These are phyloP conservation scores for Paracorniculantispora psalliotae DNA, from an alignment of 2,329 filamentous ascomycete genomes.

Conservation along the genomic window DNA sequence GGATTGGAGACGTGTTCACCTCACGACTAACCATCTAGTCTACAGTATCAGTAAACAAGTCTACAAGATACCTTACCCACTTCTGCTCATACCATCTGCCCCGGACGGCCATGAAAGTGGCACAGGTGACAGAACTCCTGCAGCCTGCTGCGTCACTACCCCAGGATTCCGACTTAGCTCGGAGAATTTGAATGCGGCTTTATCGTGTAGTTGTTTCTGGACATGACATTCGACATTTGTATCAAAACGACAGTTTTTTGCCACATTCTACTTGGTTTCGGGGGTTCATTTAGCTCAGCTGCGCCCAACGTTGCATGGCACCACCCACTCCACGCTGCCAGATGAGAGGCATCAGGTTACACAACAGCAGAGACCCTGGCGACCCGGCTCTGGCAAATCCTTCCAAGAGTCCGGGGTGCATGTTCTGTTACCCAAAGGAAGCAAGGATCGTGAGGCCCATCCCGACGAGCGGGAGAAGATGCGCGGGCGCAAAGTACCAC, in stretches of 20 bases:
- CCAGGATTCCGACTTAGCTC: not conserved
- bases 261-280: not conserved
- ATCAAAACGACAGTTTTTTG: not conserved
- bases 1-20: not conserved
- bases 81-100: not conserved
- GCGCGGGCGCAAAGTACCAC: not conserved
- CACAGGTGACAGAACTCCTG: constrained; percentile 2
- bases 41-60: not conserved
- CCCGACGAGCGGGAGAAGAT: too few relatives aligned
- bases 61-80: not conserved
- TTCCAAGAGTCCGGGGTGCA: not conserved
- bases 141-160: not conserved
- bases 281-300: not conserved
- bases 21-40: not conserved
- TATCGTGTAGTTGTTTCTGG: not conserved
- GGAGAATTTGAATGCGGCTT: not conserved
- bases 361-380: not conserved
- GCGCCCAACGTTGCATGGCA: not conserved
- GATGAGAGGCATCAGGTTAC: not conserved
- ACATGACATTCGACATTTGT: not conserved
- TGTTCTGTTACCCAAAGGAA: not conserved
- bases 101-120: not conserved
- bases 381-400: not conserved
- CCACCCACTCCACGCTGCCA: not conserved
- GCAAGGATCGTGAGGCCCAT: not conserved